A percentile compares a stretch with the other conserved stretches of the same genome.
Evolutionary conservation across 2,329 filamentous ascomycete genomes (phyloP).

Genomic region (Fusarium humuli): DNA sequence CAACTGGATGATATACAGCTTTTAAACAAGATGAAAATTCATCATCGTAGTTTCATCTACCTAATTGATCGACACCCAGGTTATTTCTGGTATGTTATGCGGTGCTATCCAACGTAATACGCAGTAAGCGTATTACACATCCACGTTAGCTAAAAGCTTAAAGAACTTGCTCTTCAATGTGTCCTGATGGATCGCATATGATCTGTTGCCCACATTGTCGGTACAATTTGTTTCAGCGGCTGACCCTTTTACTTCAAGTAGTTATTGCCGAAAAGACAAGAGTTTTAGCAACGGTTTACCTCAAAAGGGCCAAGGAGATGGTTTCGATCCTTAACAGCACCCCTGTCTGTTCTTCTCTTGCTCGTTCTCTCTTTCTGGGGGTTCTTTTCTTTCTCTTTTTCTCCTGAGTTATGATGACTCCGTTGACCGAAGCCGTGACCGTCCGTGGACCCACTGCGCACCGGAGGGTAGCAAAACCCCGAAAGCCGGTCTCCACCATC

Average conservation of each 20-base stretch:
- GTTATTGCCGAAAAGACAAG: conserved; percentile 3
- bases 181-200: conserved; percentile 7
- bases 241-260: conserved; percentile 4
- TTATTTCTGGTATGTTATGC: not conserved
- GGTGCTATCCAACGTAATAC: conserved; percentile 15
- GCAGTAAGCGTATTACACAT: not conserved
- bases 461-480: conserved; percentile 47
- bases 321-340: conserved; percentile 5
- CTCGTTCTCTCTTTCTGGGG: not conserved
- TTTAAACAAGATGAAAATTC: not conserved
- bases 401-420: conserved; percentile 7
- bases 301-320: conserved; percentile 1
- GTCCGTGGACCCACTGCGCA: conserved; percentile 21
- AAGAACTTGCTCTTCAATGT: not conserved
- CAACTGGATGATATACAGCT: no score
- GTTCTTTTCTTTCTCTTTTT: conserved; percentile 7
- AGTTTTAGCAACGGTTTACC: not conserved
- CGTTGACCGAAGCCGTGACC: conserved; percentile 13
- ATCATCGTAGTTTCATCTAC: not conserved
- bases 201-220: not conserved
- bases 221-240: not conserved
- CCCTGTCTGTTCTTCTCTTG: not conserved
- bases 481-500: conserved; percentile 41
- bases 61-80: conserved; percentile 15
- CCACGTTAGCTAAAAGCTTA: conserved; percentile 1